These are phyloP conservation scores for Amanita pallidorosea DNA, from an alignment of 768 basidiomycete species.

Conservation along the genomic window DNA sequence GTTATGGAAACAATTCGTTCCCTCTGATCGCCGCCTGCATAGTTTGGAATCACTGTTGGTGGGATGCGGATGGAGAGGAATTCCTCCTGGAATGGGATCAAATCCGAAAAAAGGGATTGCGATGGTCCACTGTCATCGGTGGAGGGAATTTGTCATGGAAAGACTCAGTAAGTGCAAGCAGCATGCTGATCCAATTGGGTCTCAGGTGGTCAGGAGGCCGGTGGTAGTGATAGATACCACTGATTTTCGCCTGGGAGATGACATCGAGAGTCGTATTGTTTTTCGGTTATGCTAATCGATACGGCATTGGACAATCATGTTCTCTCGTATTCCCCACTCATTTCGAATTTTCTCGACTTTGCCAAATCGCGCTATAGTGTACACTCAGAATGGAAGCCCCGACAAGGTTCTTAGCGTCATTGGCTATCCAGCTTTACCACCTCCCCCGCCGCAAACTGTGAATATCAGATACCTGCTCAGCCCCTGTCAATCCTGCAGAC, in stretches of 20 bases:
- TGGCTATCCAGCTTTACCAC: conserved; percentile 39
- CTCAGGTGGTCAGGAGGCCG: neutral
- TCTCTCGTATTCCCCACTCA: neutral
- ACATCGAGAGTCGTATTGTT: neutral
- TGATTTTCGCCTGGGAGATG: neutral
- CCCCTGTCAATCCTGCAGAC: conserved; percentile 76
- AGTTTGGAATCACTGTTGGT: conserved; percentile 33
- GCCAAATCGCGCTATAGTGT: conserved; percentile 49
- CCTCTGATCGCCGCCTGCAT: conserved; percentile 23
- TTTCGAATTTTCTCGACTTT: neutral
- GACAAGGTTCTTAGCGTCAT: conserved; percentile 43
- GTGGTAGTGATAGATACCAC: neutral
- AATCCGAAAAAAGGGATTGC: conserved; percentile 20
- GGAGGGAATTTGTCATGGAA: conserved; percentile 7
- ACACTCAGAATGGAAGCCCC: conserved; percentile 50
- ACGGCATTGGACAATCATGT: neutral
- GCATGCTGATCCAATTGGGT: neutral
- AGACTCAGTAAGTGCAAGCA: conserved; percentile 6
- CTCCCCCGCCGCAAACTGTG: conserved; percentile 43
- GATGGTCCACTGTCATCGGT: conserved; percentile 19
- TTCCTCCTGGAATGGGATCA: neutral
- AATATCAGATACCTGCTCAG: conserved; percentile 62
- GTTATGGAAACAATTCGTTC: conserved; percentile 21
- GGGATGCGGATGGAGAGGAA: conserved; percentile 32
- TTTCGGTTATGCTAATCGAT: neutral